Evolutionary conservation across 768 basidiomycete genomes (phyloP).

Genomic region (Coprinellus micaceus): DNA sequence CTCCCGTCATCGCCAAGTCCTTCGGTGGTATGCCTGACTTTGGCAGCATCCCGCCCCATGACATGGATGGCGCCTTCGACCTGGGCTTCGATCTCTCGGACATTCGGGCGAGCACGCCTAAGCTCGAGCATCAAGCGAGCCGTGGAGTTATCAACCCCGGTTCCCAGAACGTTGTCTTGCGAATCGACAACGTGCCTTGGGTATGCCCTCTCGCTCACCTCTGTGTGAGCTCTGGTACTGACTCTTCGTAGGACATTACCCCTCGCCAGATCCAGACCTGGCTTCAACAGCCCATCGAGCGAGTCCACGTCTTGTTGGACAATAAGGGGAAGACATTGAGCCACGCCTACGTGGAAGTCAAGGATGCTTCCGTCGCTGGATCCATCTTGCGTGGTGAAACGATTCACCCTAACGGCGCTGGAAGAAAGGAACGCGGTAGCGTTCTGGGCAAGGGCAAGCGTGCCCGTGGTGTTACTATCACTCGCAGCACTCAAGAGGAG

Average conservation of each 20-base stretch:
- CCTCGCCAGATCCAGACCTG: conserved; percentile 66
- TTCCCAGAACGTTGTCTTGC: conserved; percentile 53
- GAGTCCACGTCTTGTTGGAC: conserved; percentile 78
- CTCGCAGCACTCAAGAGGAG: conserved; percentile 74
- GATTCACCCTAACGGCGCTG: conserved; percentile 19
- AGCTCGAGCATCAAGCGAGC: conserved; percentile 26
- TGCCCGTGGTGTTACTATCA: conserved; percentile 81
- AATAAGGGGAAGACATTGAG: conserved; percentile 79
- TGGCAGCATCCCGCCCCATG: conserved; percentile 12
- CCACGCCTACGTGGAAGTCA: conserved; percentile 79
- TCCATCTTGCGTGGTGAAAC: conserved; percentile 62
- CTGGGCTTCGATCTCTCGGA: conserved; percentile 36
- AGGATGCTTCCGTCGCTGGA: conserved; percentile 56
- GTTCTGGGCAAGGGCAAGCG: conserved; percentile 76
- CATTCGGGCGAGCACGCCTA: conserved; percentile 44
- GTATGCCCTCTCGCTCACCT: conserved; percentile 35
- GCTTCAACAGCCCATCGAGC: conserved; percentile 66
- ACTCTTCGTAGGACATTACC: conserved; percentile 65
- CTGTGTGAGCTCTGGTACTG: conserved; percentile 5
- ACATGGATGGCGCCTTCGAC: conserved; percentile 38
- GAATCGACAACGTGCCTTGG: conserved; percentile 90
- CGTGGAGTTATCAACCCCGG: conserved; percentile 10
- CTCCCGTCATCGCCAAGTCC: not conserved
- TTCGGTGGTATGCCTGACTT: not conserved
- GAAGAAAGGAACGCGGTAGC: conserved; percentile 49